Percentiles rank a stretch among this genome's conserved stretches.
phyloP scores from a whole-genome alignment of 768 basidiomycete species.

The Leccinum longicurvipes region DNA sequence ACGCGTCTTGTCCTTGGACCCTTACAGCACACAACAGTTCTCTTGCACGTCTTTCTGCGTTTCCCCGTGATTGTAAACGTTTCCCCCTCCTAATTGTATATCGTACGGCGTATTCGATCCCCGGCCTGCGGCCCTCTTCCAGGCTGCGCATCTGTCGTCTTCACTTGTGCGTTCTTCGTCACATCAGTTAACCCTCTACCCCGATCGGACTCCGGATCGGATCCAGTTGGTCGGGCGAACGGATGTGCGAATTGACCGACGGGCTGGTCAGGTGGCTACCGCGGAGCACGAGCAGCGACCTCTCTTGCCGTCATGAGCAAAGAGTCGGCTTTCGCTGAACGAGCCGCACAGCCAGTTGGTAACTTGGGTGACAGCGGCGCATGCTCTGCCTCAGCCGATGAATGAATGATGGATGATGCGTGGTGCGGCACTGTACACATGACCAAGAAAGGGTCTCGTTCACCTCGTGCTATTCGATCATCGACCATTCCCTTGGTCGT shows the following conservation, averaged over 20 bases:
- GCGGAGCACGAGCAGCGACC: background rate
- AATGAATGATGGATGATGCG: background rate
- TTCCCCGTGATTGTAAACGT: too few relatives aligned
- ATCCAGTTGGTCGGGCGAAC: background rate
- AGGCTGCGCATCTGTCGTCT: background rate
- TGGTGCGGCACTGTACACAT: background rate
- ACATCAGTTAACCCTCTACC: background rate
- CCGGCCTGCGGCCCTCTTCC: background rate
- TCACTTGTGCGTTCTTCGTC: background rate
- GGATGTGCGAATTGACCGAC: background rate
- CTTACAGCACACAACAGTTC: background rate
- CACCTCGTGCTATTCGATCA: background rate
- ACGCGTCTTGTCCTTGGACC: background rate
- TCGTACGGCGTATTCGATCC: background rate
- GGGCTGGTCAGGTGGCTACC: background rate
- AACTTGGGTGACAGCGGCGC: background rate
- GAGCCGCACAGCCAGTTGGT: background rate
- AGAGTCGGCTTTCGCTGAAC: background rate
- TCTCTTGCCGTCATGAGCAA: background rate
- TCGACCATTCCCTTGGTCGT: background rate
- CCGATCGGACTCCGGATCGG: background rate
- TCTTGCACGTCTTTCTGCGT: background rate
- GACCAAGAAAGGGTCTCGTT: background rate
- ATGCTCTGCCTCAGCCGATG: background rate
- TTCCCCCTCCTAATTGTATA: background rate